phyloP scores from a whole-genome alignment of 805 yeast genomes.

The Nakazawaea laoshanensis region DNA sequence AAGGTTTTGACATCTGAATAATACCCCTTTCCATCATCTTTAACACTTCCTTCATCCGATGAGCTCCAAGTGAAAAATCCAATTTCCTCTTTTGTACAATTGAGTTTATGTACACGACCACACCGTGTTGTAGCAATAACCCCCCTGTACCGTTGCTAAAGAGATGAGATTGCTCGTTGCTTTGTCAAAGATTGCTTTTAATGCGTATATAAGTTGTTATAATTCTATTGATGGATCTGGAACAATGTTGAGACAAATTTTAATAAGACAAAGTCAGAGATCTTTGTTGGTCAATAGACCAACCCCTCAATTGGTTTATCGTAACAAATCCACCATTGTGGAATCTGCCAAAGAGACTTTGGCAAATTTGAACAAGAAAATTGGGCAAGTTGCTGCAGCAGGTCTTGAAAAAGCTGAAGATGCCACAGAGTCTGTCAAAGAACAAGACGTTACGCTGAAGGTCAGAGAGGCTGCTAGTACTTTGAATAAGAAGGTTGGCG shows the following conservation, averaged over 20 bases:
- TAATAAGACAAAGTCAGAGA: conserved; percentile 2
- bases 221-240: no score
- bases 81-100: no score
- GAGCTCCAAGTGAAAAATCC: no score
- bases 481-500: conserved; percentile 25
- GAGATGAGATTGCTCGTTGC: no score
- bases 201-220: no score
- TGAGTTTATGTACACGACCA: no score
- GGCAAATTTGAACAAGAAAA: conserved; percentile 18
- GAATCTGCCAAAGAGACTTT: conserved; percentile 18
- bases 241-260: conserved; percentile 7
- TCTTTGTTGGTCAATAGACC: neutral
- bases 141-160: no score
- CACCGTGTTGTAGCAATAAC: no score
- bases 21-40: no score
- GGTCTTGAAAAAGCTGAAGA: conserved; percentile 29
- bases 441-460: conserved; percentile 7
- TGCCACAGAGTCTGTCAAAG: conserved; percentile 8
- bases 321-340: conserved; percentile 6
- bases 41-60: no score
- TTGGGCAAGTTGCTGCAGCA: conserved; percentile 32
- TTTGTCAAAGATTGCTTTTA: no score
- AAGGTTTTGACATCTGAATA: no score
- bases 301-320: neutral
- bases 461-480: conserved; percentile 15